Evolutionary conservation across 768 basidiomycete species (phyloP).

Genomic region (Collybiopsis confluens): DNA sequence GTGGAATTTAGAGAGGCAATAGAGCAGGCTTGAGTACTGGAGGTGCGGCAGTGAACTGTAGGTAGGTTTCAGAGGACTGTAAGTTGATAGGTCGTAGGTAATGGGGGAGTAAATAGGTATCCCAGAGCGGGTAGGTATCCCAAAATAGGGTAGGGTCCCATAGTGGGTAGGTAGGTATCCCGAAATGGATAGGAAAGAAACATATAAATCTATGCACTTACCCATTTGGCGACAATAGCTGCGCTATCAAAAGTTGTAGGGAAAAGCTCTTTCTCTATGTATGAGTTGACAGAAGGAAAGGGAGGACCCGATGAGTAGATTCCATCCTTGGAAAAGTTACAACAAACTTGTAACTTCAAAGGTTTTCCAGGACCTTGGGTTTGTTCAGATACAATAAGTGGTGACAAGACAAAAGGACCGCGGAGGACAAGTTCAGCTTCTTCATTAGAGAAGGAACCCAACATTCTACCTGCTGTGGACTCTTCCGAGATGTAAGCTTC

Average conservation of each 20-base stretch:
- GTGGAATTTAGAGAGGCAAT: constrained; percentile 7
- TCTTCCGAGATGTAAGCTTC: constrained; percentile 15
- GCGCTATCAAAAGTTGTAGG: constrained; percentile 13
- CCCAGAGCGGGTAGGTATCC: too few relatives aligned
- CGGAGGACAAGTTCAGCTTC: constrained; percentile 11
- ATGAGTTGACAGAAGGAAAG: constrained; percentile 10
- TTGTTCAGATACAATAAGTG: constrained; percentile 13
- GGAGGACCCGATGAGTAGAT: neutral
- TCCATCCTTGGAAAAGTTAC: constrained; percentile 15
- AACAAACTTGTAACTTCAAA: constrained; percentile 14
- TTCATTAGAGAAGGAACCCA: constrained; percentile 11
- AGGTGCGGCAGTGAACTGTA: constrained; percentile 20
- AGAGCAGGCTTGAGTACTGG: constrained; percentile 13
- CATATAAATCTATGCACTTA: constrained; percentile 4
- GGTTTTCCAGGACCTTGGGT: constrained; percentile 12
- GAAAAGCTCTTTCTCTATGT: constrained; percentile 13
- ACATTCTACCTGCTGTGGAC: constrained; percentile 6
- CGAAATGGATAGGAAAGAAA: neutral
- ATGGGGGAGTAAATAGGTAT: too few relatives aligned
- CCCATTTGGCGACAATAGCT: constrained; percentile 9
- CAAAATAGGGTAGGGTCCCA: too few relatives aligned
- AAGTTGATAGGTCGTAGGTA: neutral
- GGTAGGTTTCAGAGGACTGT: too few relatives aligned
- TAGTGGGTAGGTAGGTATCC: too few relatives aligned
- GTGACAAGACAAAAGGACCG: constrained; percentile 15